Evolutionary conservation across 1,284 basidiomycete genomes (phyloP), one percentile per base, ranked within the genome.

Genomic region (Gomphus sp.): DNA sequence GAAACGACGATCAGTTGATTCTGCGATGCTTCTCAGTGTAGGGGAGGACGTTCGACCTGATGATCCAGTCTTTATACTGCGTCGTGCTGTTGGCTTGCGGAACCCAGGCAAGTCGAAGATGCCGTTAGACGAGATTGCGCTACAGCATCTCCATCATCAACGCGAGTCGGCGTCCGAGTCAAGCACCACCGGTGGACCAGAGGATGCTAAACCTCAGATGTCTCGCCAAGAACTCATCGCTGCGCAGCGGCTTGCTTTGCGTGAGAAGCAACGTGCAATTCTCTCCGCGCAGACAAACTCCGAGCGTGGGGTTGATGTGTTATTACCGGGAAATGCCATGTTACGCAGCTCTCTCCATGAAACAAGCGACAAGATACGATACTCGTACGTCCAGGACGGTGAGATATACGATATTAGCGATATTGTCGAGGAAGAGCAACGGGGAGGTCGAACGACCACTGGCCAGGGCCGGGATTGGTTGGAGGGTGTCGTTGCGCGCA

Each of bases 391-490:
- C 47, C 87, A 92, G 62, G 89, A 89, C 62, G 92, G 93, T 9
- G 89, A 91, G 71, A 88, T 87, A 3, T 88, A 86, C 65, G 95
- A 98, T 69, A 93, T 98, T 68, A 94, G 90, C 66, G 86, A 93
- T 62, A 89, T 97, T 60, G 82, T 97, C 41, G 91, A 95, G 68
- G 84, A 90, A 67, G 95, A 94, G 66, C 87, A 87, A 78, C 76
- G 80, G 14, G 80, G 78, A 7, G 52, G 52, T 4, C 31, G 34
- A 18, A 28, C 11, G 55, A 73, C 73, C 59, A 66, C 64, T 9
- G 63, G 73, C 65, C 62, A 74, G 68, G 57, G 71, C 64, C 75
- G 76, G 41, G 89, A 92, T 68, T 72, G 90, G 6, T 71, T 92
- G 34, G 66, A 70, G 49, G 70, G 81, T 11, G 82, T 85, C 1